Evolutionary conservation across 1,284 basidiomycete species (phyloP).

Genomic region (Cryptococcus hybrid): DNA sequence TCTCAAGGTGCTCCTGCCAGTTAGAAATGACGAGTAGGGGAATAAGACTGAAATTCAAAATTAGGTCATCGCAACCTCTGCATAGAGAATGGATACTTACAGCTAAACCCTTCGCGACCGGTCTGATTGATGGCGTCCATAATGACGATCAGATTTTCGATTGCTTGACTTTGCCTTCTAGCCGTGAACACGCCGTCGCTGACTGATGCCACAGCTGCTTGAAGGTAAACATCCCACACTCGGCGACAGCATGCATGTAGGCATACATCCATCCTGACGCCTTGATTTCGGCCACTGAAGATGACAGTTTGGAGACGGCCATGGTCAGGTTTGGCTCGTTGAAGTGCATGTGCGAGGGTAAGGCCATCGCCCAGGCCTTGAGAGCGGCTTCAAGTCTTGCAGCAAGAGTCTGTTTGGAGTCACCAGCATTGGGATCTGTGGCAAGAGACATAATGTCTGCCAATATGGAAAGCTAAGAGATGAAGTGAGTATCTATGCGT

Average conservation of each 20-base stretch:
- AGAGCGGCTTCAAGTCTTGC: conserved; percentile 9
- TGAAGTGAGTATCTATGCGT: not conserved
- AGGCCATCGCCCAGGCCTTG: conserved; percentile 48
- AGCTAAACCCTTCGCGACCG: conserved; percentile 42
- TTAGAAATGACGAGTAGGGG: conserved; percentile 38
- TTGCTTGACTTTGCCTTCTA: conserved; percentile 46
- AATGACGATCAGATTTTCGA: conserved; percentile 48
- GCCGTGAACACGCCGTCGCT: conserved; percentile 28
- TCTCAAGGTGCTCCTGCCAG: conserved; percentile 40
- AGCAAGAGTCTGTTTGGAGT: conserved; percentile 8
- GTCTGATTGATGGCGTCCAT: conserved; percentile 41
- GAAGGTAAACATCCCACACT: conserved; percentile 54
- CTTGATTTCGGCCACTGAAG: conserved; percentile 37
- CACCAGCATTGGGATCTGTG: conserved; percentile 6
- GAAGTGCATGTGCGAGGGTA: conserved; percentile 49
- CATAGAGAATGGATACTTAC: conserved; percentile 24
- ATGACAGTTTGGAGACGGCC: conserved; percentile 38
- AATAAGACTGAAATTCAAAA: conserved; percentile 28
- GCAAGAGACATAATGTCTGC: conserved; percentile 39
- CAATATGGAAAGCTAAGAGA: conserved; percentile 29
- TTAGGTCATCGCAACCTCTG: not conserved
- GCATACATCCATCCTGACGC: conserved; percentile 50
- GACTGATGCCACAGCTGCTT: conserved; percentile 34
- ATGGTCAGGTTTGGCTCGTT: conserved; percentile 49
- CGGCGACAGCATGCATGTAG: conserved; percentile 53